These are phyloP conservation scores for Lepidopterella palustris DNA, from an alignment of 495 filamentous ascomycete species.

Conservation along the genomic window DNA sequence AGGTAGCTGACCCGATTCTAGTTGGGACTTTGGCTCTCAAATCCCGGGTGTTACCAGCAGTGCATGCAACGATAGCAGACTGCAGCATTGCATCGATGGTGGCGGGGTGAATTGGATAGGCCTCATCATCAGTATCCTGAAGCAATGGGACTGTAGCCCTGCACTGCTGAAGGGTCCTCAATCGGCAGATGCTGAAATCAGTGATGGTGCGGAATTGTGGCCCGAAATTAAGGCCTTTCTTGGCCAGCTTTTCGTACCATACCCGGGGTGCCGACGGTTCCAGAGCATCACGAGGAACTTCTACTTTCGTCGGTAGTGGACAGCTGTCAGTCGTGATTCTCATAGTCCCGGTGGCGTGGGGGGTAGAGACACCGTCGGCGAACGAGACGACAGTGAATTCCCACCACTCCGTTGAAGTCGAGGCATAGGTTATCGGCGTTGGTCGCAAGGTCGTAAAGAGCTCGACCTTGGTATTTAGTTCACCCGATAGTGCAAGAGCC, in stretches of 20 bases:
- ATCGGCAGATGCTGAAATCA: neutral
- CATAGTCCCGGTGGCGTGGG: neutral
- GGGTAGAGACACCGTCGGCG: neutral
- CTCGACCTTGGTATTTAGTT: neutral
- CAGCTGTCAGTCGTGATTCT: neutral
- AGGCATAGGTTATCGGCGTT: neutral
- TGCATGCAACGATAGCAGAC: constrained; percentile 13
- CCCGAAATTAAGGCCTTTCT: neutral
- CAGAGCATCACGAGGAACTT: neutral
- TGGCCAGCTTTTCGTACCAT: constrained; percentile 18
- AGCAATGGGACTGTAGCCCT: neutral
- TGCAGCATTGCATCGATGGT: constrained; percentile 25
- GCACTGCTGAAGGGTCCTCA: neutral
- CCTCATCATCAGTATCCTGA: neutral
- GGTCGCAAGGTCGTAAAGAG: neutral
- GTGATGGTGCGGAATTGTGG: neutral
- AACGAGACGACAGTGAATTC: neutral
- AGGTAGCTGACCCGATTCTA: neutral
- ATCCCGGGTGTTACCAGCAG: neutral
- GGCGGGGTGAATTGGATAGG: constrained; percentile 20
- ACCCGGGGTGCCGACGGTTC: neutral
- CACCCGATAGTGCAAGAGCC: constrained; percentile 18
- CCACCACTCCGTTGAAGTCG: neutral
- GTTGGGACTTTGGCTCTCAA: neutral
- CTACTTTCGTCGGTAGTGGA: neutral